Evolutionary conservation across 257 asterid genomes (phyloP).

Genomic region (Solanum lycopersicoides): DNA sequence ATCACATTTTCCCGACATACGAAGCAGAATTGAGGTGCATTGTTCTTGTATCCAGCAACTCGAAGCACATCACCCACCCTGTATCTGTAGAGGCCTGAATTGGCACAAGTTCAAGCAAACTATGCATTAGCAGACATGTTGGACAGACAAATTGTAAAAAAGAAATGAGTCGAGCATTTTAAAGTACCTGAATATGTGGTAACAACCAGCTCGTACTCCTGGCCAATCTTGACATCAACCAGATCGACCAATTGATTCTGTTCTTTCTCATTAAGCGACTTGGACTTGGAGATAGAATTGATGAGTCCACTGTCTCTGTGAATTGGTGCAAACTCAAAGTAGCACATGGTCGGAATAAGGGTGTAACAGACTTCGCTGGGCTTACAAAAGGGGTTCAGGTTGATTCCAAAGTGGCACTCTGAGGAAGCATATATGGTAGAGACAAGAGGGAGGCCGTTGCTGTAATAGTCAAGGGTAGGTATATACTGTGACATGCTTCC

Average conservation of each 20-base stretch:
- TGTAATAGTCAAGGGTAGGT: not conserved
- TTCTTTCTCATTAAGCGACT: not conserved
- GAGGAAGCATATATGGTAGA: not conserved
- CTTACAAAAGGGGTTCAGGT: not conserved
- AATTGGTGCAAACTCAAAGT: not conserved
- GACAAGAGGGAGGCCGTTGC: not conserved
- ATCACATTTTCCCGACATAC: not conserved
- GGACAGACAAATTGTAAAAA: not conserved
- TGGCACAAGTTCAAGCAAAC: not conserved
- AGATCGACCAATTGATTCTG: not conserved
- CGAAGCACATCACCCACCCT: not conserved
- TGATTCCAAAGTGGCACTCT: not conserved
- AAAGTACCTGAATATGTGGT: not conserved
- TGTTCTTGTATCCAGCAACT: not conserved
- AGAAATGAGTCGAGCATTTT: not conserved
- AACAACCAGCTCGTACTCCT: not conserved
- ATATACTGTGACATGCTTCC: conserved; percentile 3
- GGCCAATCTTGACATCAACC: not conserved
- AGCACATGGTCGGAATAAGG: not conserved
- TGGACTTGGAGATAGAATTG: not conserved
- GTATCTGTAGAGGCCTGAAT: not conserved
- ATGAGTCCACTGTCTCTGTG: not conserved
- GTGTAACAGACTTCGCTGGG: not conserved
- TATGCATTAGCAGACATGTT: not conserved
- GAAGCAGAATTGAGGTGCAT: not conserved